Base-by-base conservation (phyloP, 306 rosid genomes). In the Sophora flavescens region DNA sequence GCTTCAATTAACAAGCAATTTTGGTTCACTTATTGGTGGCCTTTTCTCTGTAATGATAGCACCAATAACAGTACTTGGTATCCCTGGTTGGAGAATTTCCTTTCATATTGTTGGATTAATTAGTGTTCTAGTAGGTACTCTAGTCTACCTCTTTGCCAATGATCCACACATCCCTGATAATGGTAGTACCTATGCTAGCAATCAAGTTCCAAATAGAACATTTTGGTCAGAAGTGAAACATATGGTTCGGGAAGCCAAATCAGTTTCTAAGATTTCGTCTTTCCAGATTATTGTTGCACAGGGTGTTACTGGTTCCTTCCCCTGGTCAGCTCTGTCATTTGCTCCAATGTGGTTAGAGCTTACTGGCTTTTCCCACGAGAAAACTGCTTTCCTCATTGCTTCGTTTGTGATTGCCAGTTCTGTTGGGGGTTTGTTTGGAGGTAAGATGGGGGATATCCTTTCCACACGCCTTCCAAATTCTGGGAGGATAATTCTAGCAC, bases 341-440 rank as follows among this genome's bases (percentile, higher is more conserved):
- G 84, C 96, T 3, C 84, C 99, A 2, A 95, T 95, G 97, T 95
- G 99, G 99, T 85, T 92, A 82, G 99, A 92, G 88, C 96, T 95
- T 39, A 86, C 72, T 63, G 97, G 99, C 45, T 95, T 95, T 72
- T 87, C 97, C 72, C 99, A 92, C 47, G 66, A 66, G 61, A 78
- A 77, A 86, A 91, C 99, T 1, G 99, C 97, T 74, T 87, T 91
- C 67, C 96, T 95, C 26, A 72, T 92, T 3, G 93, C 80, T 69
- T 75, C 88, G 77, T 95, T 95, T 84, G 92, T 92, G 72, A 83
- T 91, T 63, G 89, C 88, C 14, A 70, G 86, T 80, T 92, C 96
- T 17, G 45, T 91, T 63, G 99, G 99, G 35, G 96, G 97, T 45
- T 81, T 95, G 63, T 95, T 95, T 77, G 99, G 97, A 45, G 99